Conservation (phyloP, 352 stramenopile species). For the Phytophthora idaei region DNA sequence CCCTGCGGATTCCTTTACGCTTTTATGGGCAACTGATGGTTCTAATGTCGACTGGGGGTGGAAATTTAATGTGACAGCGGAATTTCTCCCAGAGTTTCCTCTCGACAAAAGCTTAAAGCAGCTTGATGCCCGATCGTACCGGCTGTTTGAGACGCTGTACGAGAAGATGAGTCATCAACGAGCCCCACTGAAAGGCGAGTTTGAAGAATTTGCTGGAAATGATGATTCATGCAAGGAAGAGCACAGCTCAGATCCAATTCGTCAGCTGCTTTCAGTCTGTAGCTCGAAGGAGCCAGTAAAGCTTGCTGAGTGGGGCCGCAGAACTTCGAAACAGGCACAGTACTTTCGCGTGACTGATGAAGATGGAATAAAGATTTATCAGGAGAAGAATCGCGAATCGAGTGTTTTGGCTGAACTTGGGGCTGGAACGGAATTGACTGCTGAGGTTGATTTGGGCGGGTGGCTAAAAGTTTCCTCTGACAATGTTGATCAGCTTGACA, state of each 20-base stretch:
- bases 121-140: slow-evolving; percentile 61
- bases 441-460: slow-evolving; percentile 17
- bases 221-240: slow-evolving; percentile 4
- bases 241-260: slow-evolving; percentile 28
- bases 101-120: slow-evolving; percentile 58
- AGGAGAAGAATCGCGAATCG: slow-evolving; percentile 22
- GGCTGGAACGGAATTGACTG: slow-evolving; percentile 33
- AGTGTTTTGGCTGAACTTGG: slow-evolving; percentile 23
- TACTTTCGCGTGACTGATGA: slow-evolving; percentile 42
- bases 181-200: slow-evolving; percentile 47
- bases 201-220: slow-evolving; percentile 45
- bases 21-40: slow-evolving; percentile 86
- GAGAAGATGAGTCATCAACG: slow-evolving; percentile 59
- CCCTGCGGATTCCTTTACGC: slow-evolving; percentile 70
- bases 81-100: slow-evolving; percentile 56
- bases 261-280: slow-evolving; percentile 34
- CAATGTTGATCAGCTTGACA: slow-evolving; percentile 5
- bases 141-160: slow-evolving; percentile 74
- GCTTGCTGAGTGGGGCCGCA: slow-evolving; percentile 2
- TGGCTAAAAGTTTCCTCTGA: slow-evolving; percentile 42
- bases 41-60: slow-evolving; percentile 91
- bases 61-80: slow-evolving; percentile 76
- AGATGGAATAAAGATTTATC: slow-evolving; percentile 31
- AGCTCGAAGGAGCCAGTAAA: neutral
- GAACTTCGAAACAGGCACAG: slow-evolving; percentile 12